Base-by-base conservation (phyloP, 2,329 filamentous ascomycete genomes). In the Colletotrichum kahawae region DNA sequence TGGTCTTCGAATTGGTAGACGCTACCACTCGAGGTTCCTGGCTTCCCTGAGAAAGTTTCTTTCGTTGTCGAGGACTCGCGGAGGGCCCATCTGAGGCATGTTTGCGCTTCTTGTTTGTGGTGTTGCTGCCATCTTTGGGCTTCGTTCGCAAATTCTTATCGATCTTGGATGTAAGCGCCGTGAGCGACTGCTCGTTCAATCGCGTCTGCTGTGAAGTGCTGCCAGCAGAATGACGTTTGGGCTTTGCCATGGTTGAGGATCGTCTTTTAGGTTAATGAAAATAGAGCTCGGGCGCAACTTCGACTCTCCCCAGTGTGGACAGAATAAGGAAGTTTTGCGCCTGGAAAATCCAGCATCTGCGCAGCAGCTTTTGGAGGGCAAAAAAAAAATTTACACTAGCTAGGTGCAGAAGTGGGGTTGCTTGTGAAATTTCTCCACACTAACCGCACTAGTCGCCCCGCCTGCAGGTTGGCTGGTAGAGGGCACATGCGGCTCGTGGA, bases 81-180 rank as follows among this genome's bases (percentile, higher is more conserved):
- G 43, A 57, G 29, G 64, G 43, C 13, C 54, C 63, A 18, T 75
- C 73, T 27, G 63, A 59, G 18, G 16, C 12, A 18, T 67, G 64
- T 48, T 83, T 84, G 73, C 82, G 83, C 76, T 83, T 85, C 77
- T 84, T 83, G 76, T 85, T 85, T 74, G 85, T 81, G 80, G 89
- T 88, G 59, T 85, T 81, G 83, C 89, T 89, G 77, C 86, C 83
- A 65, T 86, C 83, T 60, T 80, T 82, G 71, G 77, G 79, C 78
- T 78, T n/a, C 21, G 77, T 78, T 72, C 76, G 81, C 51, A 93
- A 84, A 70, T 86, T 87, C 78, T 88, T 85, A 78, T 92, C 90
- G 76, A 93, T 90, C 80, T 88, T 89, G 38, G 88, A 86, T 7
- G 90, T 92, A 79, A 92, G 81, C 74, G 88, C 85, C 9, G 86